Percentiles rank a stretch among this genome's conserved stretches.
phyloP scores from a whole-genome alignment of 345 rosid species.

The Odontarrhena argentea region DNA sequence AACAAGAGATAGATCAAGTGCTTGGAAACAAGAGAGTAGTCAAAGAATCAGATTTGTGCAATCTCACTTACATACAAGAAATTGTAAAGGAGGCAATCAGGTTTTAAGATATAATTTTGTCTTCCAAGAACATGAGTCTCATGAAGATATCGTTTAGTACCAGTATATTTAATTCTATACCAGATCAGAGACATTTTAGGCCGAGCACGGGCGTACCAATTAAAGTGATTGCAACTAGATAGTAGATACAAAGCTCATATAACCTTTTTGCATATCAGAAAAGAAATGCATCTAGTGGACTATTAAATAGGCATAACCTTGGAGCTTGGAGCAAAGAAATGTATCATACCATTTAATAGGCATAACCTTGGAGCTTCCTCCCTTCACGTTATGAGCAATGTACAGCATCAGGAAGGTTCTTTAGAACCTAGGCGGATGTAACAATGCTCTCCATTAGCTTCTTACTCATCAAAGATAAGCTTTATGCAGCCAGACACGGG shows the following conservation, averaged over 20 bases:
- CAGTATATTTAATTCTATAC: too few relatives aligned
- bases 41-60: conserved; percentile 57
- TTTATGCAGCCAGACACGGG: neutral
- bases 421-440: conserved; percentile 45
- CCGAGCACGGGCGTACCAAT: too few relatives aligned
- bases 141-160: too few relatives aligned
- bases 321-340: too few relatives aligned
- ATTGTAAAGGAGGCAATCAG: conserved; percentile 65
- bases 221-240: too few relatives aligned
- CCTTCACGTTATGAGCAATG: neutral
- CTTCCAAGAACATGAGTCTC: too few relatives aligned
- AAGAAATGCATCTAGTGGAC: neutral
- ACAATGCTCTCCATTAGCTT: conserved; percentile 19
- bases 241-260: too few relatives aligned
- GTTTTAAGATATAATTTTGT: conserved; percentile 17
- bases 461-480: conserved; percentile 15
- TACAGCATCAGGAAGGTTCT: conserved; percentile 49
- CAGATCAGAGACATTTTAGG: too few relatives aligned
- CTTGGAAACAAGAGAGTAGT: conserved; percentile 59
- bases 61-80: conserved; percentile 65
- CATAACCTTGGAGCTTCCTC: neutral
- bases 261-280: neutral
- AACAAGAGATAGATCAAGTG: conserved; percentile 54
- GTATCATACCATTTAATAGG: neutral
- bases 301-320: too few relatives aligned